Evolutionary conservation across 768 basidiomycete genomes (phyloP), one percentile per base, ranked within the genome.

Genomic region (Coprinopsis sp.): DNA sequence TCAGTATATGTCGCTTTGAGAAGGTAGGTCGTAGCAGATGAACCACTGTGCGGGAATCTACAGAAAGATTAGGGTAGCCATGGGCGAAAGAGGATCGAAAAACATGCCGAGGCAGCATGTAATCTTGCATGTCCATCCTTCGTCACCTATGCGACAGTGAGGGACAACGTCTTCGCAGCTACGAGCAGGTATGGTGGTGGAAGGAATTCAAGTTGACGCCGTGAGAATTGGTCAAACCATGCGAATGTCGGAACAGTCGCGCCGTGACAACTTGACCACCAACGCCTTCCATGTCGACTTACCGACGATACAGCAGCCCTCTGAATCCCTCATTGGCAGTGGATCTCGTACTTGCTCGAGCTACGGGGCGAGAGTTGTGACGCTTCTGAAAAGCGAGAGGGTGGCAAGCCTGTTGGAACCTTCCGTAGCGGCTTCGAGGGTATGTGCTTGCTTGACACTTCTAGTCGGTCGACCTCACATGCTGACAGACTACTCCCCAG

Each of bases 301-400:
- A 6, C 52, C 52, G 6, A 48, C 48, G 13, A 67, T 69, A 38
- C 44, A 59, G 6, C 56, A 58, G 19, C 69, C 71, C 0, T 55
- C 60, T 22, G 58, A 54, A 19, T 64, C 72, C 1, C 53, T 51
- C 0, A 60, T 58, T 1, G 77, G 76, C 13, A 70, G 74, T 2
- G 77, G 78, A 12, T 69, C 75, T 0, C 62, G 79, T 5, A 76
- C 76, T 4, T 77, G 77, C 6, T 56, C 55, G 14, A 51, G 57
- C 22, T 63, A 56, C 21, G 77, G 77, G 52, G 55, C 65, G 2
- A 66, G 65, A 2, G 72, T 79, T 3, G 70, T 74, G 6, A 65
- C 66, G 37, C 58, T 78, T 76, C 77, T 1, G 73, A 77, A 7
- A 76, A 78, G 39, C 37, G 46, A 12, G 46, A 39, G 21, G 3